Percentiles rank a stretch among this genome's conserved stretches.
Evolutionary conservation across 129 eudicot genomes (phyloP).

Genomic region (Ambrosia artemisiifolia): DNA sequence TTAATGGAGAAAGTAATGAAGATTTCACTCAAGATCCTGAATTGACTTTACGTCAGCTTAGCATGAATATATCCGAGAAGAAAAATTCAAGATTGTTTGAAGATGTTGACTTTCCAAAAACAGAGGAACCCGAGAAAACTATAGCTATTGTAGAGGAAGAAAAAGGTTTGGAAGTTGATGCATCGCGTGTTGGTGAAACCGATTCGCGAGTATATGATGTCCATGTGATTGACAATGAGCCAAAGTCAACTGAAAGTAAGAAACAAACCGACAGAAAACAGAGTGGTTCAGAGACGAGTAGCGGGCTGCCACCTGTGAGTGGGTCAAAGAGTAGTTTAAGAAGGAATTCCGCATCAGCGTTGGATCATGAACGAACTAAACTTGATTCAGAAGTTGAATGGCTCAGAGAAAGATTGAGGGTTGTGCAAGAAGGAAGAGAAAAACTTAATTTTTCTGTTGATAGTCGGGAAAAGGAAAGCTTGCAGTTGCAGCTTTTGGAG

Average conservation of each 20-base stretch:
- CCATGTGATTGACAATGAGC: slow-evolving; percentile 49
- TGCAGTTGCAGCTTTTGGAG: slow-evolving; percentile 81
- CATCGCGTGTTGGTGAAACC: slow-evolving; percentile 14
- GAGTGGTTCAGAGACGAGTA: slow-evolving; percentile 35
- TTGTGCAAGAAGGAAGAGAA: slow-evolving; percentile 72
- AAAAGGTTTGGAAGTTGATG: slow-evolving; percentile 18
- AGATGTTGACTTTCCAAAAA: slow-evolving; percentile 21
- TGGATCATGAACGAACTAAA: slow-evolving; percentile 66
- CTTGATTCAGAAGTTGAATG: slow-evolving; percentile 68
- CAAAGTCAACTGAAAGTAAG: slow-evolving; percentile 18
- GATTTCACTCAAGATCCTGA: slow-evolving; percentile 52
- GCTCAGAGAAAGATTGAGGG: slow-evolving; percentile 64
- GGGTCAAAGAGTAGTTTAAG: slow-evolving; percentile 33
- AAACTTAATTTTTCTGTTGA: slow-evolving; percentile 64
- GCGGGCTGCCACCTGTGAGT: slow-evolving; percentile 53
- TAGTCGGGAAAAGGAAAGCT: slow-evolving; percentile 56
- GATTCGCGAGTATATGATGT: slow-evolving; percentile 57
- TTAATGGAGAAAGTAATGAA: slow-evolving; percentile 19
- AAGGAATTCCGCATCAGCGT: slow-evolving; percentile 50
- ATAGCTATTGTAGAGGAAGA: slow-evolving; percentile 39
- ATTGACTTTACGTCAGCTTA: slow-evolving; percentile 41
- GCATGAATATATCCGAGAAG: slow-evolving; percentile 36
- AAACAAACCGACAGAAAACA: slow-evolving; percentile 22
- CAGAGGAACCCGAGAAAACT: slow-evolving; percentile 41
- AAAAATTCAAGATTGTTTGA: slow-evolving; percentile 23